Percentiles rank a stretch among this genome's conserved stretches.
Conservation (phyloP, 192 early-diverging fungal genomes). For the Backusella australiensis region DNA sequence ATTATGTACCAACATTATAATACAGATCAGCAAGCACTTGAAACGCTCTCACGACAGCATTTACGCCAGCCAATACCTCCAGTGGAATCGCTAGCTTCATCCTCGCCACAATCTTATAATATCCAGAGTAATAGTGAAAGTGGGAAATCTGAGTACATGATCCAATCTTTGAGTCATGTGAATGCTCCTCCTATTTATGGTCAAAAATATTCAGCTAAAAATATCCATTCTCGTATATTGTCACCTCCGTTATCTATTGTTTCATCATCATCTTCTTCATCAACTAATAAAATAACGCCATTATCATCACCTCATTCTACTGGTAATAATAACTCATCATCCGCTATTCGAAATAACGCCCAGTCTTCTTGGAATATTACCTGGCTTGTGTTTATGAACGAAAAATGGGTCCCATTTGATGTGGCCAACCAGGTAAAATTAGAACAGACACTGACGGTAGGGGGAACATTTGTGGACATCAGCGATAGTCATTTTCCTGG, state of each 20-base stretch:
- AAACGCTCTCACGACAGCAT: background rate
- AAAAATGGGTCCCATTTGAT: constrained; percentile 36
- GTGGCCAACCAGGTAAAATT: constrained; percentile 28
- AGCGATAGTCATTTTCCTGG: constrained; percentile 31
- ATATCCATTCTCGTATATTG: background rate
- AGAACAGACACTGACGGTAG: constrained; percentile 31
- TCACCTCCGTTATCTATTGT: background rate
- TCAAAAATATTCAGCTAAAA: background rate
- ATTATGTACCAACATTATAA: constrained; percentile 4
- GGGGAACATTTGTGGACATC: constrained; percentile 38
- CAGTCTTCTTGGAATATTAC: constrained; percentile 19
- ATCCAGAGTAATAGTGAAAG: background rate
- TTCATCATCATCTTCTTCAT: background rate
- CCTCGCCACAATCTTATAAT: background rate
- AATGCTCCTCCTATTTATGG: background rate
- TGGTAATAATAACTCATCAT: background rate
- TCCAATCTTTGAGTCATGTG: background rate
- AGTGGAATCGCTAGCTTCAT: background rate
- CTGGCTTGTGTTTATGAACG: constrained; percentile 34
- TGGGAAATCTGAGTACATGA: background rate
- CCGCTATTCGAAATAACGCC: background rate
- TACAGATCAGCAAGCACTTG: background rate
- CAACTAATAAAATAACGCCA: background rate
- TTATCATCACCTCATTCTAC: background rate
- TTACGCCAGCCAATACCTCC: background rate